These are phyloP conservation scores for Apophysomyces elegans DNA, from an alignment of 371 early-diverging fungal species.

Conservation along the genomic window DNA sequence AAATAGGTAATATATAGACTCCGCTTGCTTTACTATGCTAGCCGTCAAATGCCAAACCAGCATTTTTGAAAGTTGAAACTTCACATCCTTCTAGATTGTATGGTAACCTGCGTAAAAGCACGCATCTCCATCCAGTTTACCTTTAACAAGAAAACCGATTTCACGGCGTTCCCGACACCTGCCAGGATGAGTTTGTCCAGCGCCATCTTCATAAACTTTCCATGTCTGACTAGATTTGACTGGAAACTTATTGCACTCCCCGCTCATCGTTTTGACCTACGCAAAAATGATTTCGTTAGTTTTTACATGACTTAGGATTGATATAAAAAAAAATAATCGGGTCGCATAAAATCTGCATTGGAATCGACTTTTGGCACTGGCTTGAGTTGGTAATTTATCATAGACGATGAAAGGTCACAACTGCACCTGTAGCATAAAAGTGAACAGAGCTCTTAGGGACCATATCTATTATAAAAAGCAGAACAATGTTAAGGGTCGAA, in stretches of 20 bases:
- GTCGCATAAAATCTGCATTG: neutral
- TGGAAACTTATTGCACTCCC: neutral
- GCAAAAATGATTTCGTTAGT: neutral
- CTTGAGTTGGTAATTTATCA: neutral
- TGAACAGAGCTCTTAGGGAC: neutral
- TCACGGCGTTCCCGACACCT: neutral
- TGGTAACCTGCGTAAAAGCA: neutral
- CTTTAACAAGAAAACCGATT: neutral
- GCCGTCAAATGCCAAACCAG: too few species aligned
- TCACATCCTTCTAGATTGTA: slow-evolving; percentile 1
- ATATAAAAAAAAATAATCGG: neutral
- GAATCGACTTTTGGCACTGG: neutral
- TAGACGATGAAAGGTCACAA: slow-evolving; percentile 1
- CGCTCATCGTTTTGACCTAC: neutral
- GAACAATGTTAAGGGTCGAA: too few species aligned
- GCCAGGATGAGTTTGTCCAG: slow-evolving; percentile 1
- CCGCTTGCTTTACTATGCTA: too few species aligned
- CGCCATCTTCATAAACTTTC: neutral
- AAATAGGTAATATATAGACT: too few species aligned
- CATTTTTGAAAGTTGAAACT: too few species aligned
- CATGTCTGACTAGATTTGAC: neutral
- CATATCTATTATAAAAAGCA: too few species aligned
- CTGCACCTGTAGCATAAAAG: neutral
- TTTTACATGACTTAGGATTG: neutral
- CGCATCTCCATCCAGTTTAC: neutral